Percentiles rank a stretch among this genome's conserved stretches.
Evolutionary conservation across 2,329 filamentous ascomycete genomes (phyloP).

Genomic region (Trichoderma afroharzianum): DNA sequence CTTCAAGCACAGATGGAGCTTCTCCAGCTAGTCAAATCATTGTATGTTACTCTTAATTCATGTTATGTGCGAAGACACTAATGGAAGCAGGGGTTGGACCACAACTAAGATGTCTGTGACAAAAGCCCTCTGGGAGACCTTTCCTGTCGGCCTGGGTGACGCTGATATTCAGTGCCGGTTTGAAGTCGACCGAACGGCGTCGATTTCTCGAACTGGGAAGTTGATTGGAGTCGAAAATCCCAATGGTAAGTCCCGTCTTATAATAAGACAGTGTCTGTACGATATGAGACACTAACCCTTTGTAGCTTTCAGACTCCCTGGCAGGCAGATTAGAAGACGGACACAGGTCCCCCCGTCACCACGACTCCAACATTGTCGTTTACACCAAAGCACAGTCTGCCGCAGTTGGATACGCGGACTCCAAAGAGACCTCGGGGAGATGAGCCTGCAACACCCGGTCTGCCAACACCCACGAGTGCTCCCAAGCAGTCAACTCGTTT

Average conservation of each 20-base stretch:
- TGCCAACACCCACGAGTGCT: neutral
- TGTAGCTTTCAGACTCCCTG: neutral
- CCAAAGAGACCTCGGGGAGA: neutral
- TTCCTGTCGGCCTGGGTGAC: neutral
- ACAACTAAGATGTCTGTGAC: neutral
- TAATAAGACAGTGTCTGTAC: neutral
- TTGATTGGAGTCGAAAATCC: neutral
- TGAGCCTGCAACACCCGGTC: neutral
- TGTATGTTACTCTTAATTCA: neutral
- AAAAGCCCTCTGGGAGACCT: neutral
- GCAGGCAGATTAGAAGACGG: neutral
- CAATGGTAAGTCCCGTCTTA: neutral
- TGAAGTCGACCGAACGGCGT: neutral
- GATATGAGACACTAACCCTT: neutral
- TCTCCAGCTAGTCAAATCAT: neutral
- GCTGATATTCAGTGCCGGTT: neutral
- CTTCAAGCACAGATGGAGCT: neutral
- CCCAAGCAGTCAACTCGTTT: neutral
- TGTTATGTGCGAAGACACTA: neutral
- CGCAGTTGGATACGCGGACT: neutral
- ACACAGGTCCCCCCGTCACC: neutral
- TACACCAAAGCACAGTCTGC: neutral
- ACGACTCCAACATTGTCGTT: neutral
- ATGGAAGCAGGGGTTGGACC: neutral
- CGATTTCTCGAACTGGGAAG: neutral